Evolutionary conservation across 78 protist genomes (phyloP).

Genomic region (Goniomonas avonlea): DNA sequence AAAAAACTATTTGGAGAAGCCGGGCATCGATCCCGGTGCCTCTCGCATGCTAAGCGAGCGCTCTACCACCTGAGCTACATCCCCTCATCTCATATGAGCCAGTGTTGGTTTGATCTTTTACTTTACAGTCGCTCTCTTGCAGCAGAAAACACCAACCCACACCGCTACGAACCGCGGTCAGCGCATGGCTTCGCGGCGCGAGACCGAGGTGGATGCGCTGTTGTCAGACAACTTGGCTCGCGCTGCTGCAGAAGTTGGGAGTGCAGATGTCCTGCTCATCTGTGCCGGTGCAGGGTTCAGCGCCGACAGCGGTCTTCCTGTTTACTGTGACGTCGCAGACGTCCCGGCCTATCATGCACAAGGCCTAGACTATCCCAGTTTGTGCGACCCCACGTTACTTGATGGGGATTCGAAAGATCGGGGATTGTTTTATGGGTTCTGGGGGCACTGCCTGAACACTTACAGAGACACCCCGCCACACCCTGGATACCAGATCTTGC

Average conservation of each 20-base stretch:
- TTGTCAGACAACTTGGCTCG: no score
- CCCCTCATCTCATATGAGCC: no score
- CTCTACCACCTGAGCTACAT: slow-evolving; percentile 89
- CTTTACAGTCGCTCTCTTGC: no score
- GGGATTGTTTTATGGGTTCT: slow-evolving; percentile 19
- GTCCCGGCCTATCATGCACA: not conserved
- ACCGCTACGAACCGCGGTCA: no score
- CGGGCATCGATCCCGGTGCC: slow-evolving; percentile 84
- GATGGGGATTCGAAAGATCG: not conserved
- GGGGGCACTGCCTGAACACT: slow-evolving; percentile 24
- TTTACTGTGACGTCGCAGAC: slow-evolving; percentile 20
- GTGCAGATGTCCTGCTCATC: not conserved
- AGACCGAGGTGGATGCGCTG: no score
- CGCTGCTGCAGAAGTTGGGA: not conserved
- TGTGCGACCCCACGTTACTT: not conserved
- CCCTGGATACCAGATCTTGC: not conserved
- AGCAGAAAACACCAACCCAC: no score
- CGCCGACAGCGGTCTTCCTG: slow-evolving; percentile 13
- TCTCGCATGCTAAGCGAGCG: slow-evolving; percentile 92
- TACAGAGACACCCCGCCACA: slow-evolving; percentile 11
- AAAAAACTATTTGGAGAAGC: slow-evolving; percentile 11
- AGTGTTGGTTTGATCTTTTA: no score
- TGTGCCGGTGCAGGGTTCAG: slow-evolving; percentile 29
- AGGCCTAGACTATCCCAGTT: not conserved
- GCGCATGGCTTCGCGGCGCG: no score